Evolutionary conservation across 352 stramenopile species (phyloP), one percentile per base, ranked within the genome.

Genomic region (Phytopythium aichiense): DNA sequence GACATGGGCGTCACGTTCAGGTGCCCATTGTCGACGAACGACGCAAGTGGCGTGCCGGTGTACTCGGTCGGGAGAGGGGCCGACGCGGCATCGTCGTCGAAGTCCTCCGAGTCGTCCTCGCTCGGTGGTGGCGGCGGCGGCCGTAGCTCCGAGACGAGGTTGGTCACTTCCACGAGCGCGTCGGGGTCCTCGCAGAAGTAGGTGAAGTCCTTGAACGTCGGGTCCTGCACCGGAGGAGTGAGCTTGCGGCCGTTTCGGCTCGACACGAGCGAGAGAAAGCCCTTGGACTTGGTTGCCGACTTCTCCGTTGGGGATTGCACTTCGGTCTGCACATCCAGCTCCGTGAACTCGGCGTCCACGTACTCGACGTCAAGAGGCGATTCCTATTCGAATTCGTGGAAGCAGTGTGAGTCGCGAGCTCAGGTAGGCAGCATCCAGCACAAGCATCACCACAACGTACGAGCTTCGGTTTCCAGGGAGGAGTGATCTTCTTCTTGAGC

Each of bases 181-280:
- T 95, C 87, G 0, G 87, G 87, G 62, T 95, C 83, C 81, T 95
- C 84, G 46, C 87, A 95, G 33, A 89, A 95, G 69, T 95, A 95
- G 3, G 87, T 95, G 37, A 95, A 95, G 58, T 95, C 87, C 71
- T 95, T 95, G 50, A 95, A 95, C 2, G 87, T 94, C 8, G 87
- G 87, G 48, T 95, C 87, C 59, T 95, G 87, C 53, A 91, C 78
- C 0, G 85, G 85, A n/a, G 84, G 78, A 9, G 84, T 79, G 40
- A 80, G 58, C 63, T 95, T 95, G 23, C 81, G 80, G 20, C 62
- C 80, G 30, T 69, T 66, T 33, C 85, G 85, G 38, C 74, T 94
- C 1, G 81, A 87, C 7, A 94, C 83, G 0, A 94, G 69, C 31
- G 87, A 92, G 46, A 95, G 73, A 51, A 95, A 92, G 15, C 85